These are phyloP conservation scores for Exophiala alcalophila DNA, from an alignment of 2,329 filamentous ascomycete genomes.

Conservation along the genomic window DNA sequence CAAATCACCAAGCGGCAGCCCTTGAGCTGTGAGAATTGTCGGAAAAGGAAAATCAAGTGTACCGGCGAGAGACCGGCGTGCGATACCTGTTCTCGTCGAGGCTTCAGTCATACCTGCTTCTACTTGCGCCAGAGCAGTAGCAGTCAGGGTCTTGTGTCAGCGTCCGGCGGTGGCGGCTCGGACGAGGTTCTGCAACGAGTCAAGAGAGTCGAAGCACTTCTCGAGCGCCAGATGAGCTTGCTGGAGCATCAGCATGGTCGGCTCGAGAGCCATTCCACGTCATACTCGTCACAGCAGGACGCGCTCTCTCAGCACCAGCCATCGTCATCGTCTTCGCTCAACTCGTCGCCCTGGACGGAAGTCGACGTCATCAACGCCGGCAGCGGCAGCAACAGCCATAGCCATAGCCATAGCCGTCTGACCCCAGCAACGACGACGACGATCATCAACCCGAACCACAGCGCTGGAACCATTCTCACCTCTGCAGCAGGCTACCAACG, in stretches of 20 bases:
- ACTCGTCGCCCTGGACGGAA: slow-evolving; percentile 29
- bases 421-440: too few relatives aligned
- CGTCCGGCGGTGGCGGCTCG: background rate
- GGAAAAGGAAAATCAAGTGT: slow-evolving; percentile 41
- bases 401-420: too few relatives aligned
- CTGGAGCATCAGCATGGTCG: slow-evolving; percentile 8
- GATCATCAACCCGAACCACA: too few relatives aligned
- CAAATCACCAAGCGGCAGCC: slow-evolving; percentile 28
- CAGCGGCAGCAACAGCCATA: slow-evolving; percentile 25
- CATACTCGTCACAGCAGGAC: slow-evolving; percentile 1
- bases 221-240: slow-evolving; percentile 35
- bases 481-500: slow-evolving; percentile 31
- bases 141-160: too few relatives aligned
- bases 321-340: slow-evolving; percentile 15
- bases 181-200: slow-evolving; percentile 35
- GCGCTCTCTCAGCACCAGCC: slow-evolving; percentile 3
- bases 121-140: slow-evolving; percentile 37
- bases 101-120: slow-evolving; percentile 38
- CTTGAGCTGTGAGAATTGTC: slow-evolving; percentile 43
- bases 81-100: slow-evolving; percentile 40
- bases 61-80: slow-evolving; percentile 41
- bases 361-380: slow-evolving; percentile 31
- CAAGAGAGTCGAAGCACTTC: slow-evolving; percentile 37
- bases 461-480: slow-evolving; percentile 32
- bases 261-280: background rate